Base-by-base conservation (phyloP, 352 stramenopile genomes). In the Peronospora farinosa region DNA sequence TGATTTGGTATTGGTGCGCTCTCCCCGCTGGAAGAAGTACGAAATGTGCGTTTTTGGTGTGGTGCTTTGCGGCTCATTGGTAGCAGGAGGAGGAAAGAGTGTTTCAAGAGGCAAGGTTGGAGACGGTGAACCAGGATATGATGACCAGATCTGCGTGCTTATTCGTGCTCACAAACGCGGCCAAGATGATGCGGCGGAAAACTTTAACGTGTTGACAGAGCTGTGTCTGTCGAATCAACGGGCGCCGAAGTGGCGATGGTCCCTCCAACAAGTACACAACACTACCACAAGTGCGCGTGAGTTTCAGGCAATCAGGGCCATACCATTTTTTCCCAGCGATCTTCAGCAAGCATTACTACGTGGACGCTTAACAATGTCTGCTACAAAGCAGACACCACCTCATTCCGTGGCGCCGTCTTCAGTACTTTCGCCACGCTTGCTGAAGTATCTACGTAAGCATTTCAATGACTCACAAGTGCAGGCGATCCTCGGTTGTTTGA, bases 381-480 rank as follows among this genome's bases (percentile, higher is more conserved):
- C 23, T n/a, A 42, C 43, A 7, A 37, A 41, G 28, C 39, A 52
- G 7, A 13, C n/a, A 30, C 32, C 23, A 12, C 28, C 51, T 35
- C 56, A 55, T 16, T 28, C 7, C 15, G 32, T 40, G 10, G 8
- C 51, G 28, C 33, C 49, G 7, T 40, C 31, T 28, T 55, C 52
- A 8, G 52, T 63, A 21, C 48, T 92, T 19, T 74, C 74, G 7
- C 67, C 65, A 16, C 54, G 43, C 10, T 56, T 92, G 31, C 62
- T 67, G 7, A 63, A 66, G 17, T 60, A 76, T 16, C 62, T 92
- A 10, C 60, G 75, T 19, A 51, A 65, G 17, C 70, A 85, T 51
- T 89, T 88, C 54, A 92, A 92, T 65, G 41, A 65, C 17, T 82
- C 79, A 4, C 81, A 92, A 59, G 59, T 90, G 31, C 51, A 78